Conservation (phyloP, 345 rosid species). For the Populus deltoides region DNA sequence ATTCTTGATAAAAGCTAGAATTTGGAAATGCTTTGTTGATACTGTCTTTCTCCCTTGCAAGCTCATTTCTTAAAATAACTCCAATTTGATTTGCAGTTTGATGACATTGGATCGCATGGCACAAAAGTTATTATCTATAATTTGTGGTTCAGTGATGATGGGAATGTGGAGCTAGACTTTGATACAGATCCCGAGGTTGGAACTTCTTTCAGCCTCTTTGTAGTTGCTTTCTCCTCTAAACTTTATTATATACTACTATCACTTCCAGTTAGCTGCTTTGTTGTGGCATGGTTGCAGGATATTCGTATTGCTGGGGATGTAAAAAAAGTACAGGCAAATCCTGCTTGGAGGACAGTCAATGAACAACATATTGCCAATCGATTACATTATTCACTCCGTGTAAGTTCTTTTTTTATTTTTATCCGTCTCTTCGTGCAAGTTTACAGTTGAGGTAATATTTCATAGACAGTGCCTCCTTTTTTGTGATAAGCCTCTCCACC, state of each 20-base stretch:
- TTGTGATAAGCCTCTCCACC: too few relatives aligned
- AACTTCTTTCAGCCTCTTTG: constrained; percentile 10
- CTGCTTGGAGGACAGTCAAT: constrained; percentile 48
- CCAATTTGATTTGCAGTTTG: constrained; percentile 52
- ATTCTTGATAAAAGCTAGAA: too few relatives aligned
- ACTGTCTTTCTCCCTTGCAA: neutral
- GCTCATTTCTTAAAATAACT: neutral
- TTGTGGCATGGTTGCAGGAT: constrained; percentile 47
- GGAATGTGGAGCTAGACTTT: constrained; percentile 73
- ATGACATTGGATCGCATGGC: constrained; percentile 72
- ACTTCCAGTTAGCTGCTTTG: constrained; percentile 16
- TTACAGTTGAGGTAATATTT: too few relatives aligned
- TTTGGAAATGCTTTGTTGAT: too few relatives aligned
- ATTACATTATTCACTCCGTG: constrained; percentile 71
- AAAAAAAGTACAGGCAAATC: constrained; percentile 31
- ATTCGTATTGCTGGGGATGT: constrained; percentile 68
- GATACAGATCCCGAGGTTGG: constrained; percentile 61
- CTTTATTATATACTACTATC: neutral
- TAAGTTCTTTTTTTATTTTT: constrained; percentile 32
- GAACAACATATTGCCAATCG: constrained; percentile 71
- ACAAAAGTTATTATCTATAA: constrained; percentile 86
- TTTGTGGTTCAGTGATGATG: constrained; percentile 70
- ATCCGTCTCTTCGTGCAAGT: neutral
- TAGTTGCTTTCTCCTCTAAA: neutral
- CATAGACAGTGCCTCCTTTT: too few relatives aligned